Conservation (phyloP, 208 protist genomes). For the Leishmania mexicana region DNA sequence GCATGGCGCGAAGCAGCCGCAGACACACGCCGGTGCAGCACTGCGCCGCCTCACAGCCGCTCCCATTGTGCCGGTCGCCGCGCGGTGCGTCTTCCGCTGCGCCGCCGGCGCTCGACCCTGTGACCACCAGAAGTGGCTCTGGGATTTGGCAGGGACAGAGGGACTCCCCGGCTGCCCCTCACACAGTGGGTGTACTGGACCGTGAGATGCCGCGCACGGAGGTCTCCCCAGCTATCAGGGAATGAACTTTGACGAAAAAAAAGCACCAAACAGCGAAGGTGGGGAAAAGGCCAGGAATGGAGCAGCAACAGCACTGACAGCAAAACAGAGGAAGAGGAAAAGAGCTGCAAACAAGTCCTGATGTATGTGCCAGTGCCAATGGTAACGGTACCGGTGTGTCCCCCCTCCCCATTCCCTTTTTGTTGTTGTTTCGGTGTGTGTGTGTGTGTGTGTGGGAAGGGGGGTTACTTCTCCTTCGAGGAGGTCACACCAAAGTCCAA, state of each 20-base stretch:
- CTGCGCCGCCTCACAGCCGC: neutral
- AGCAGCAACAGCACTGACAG: neutral
- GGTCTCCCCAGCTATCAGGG: neutral
- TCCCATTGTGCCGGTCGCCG: neutral
- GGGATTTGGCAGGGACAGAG: too few relatives aligned
- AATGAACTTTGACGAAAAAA: neutral
- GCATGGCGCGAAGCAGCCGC: neutral
- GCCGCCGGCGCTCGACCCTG: too few relatives aligned
- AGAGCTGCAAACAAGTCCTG: neutral
- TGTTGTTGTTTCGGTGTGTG: neutral
- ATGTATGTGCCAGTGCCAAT: neutral
- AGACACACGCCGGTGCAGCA: neutral
- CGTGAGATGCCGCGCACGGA: neutral
- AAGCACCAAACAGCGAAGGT: too few relatives aligned
- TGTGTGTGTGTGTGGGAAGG: neutral
- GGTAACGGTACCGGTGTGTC: too few relatives aligned
- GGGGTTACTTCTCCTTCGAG: neutral
- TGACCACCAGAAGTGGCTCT: too few relatives aligned
- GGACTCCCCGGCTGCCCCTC: too few relatives aligned
- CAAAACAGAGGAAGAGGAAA: neutral
- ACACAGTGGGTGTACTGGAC: too few relatives aligned
- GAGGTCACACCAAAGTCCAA: neutral
- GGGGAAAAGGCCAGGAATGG: neutral
- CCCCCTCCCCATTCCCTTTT: neutral
- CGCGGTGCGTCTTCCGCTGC: neutral